phyloP scores from a whole-genome alignment of 83 land plant species.

The Picea abies region DNA sequence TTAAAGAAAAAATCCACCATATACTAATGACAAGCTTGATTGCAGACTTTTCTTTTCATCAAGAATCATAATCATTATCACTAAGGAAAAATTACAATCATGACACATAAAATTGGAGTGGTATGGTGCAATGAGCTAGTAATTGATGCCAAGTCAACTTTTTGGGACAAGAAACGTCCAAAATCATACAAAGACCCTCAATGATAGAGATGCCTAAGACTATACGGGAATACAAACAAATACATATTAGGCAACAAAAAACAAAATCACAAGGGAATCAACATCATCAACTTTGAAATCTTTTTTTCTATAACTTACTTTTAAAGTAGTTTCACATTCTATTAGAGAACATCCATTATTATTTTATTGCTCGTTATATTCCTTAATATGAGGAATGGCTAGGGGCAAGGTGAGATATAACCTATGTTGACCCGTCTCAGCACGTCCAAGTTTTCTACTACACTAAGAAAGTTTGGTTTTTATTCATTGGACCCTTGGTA shows the following conservation, averaged over 20 bases:
- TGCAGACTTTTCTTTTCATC: not conserved
- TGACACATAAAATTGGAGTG: not conserved
- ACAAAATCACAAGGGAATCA: not conserved
- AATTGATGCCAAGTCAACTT: not conserved
- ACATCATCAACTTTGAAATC: not conserved
- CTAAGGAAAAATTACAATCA: not conserved
- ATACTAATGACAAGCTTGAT: not conserved
- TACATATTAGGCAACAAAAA: not conserved
- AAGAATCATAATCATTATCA: not conserved
- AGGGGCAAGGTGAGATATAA: no score
- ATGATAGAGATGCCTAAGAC: not conserved
- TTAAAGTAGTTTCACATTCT: not conserved
- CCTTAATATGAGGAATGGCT: no score
- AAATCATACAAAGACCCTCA: not conserved
- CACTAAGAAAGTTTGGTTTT: no score
- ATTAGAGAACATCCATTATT: not conserved
- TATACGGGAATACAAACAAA: not conserved
- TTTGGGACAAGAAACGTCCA: not conserved
- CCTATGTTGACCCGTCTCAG: no score
- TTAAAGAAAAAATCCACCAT: not conserved
- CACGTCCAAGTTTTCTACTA: no score
- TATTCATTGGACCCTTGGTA: no score
- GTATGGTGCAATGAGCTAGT: not conserved
- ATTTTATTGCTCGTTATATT: not conserved
- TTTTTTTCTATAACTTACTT: not conserved